phyloP scores from a whole-genome alignment of 768 basidiomycete species.

The Solioccasus polychromus region DNA sequence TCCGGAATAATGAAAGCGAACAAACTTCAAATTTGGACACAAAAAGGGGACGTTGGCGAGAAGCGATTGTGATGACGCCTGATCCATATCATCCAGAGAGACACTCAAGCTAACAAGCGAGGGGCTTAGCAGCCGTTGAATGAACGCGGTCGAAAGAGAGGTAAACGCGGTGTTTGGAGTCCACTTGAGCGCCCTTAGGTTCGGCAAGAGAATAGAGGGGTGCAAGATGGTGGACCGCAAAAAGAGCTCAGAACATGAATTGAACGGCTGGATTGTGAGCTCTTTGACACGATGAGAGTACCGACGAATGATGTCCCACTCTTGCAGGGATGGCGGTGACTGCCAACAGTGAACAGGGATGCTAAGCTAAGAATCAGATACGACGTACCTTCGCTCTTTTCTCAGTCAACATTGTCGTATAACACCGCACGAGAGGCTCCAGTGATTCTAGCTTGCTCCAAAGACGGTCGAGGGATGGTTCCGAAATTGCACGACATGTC shows the following conservation, averaged over 20 bases:
- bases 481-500: slow-evolving; percentile 8
- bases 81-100: slow-evolving; percentile 5
- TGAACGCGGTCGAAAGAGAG: not conserved
- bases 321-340: slow-evolving; percentile 4
- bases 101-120: slow-evolving; percentile 4
- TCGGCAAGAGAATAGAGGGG: slow-evolving; percentile 6
- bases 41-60: slow-evolving; percentile 6
- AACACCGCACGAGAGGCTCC: slow-evolving; percentile 13
- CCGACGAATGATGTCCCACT: slow-evolving; percentile 5
- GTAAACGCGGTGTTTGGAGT: not conserved
- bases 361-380: too few species aligned
- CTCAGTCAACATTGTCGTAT: too few species aligned
- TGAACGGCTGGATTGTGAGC: not conserved
- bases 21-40: slow-evolving; percentile 1
- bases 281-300: slow-evolving; percentile 7
- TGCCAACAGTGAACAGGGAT: too few species aligned
- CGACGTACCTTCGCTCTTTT: too few species aligned
- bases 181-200: slow-evolving; percentile 8
- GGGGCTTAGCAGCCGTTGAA: slow-evolving; percentile 13
- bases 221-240: slow-evolving; percentile 4
- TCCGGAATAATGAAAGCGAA: slow-evolving; percentile 1
- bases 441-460: slow-evolving; percentile 11
- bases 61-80: slow-evolving; percentile 4
- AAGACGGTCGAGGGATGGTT: slow-evolving; percentile 10
- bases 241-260: not conserved